Percentiles rank a stretch among this genome's conserved stretches.
phyloP scores from a whole-genome alignment of 2,329 filamentous ascomycete species.

The Emmonsiellopsis sp. region DNA sequence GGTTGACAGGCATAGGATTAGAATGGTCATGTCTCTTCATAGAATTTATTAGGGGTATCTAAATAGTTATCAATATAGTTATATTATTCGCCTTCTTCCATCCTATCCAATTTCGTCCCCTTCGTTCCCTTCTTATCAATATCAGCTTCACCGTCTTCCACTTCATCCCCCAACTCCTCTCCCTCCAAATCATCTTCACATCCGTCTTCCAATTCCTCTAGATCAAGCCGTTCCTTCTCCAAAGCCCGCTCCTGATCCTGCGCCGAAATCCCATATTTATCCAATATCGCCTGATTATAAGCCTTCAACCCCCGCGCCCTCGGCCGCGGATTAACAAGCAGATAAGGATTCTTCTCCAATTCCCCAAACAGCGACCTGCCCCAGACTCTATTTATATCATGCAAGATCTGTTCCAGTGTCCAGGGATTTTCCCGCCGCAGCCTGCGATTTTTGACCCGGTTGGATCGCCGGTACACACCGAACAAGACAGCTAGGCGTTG shows the following conservation, averaged over 20 bases:
- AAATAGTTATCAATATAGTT: too few species aligned
- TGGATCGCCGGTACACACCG: conserved; percentile 21
- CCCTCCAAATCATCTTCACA: too few species aligned
- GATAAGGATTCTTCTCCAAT: conserved; percentile 13
- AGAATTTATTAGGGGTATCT: too few species aligned
- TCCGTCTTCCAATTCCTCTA: too few species aligned
- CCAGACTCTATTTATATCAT: conserved; percentile 27
- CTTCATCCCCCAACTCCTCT: too few species aligned
- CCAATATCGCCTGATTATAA: background rate
- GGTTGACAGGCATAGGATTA: too few species aligned
- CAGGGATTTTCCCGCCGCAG: conserved; percentile 29
- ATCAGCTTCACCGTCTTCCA: too few species aligned
- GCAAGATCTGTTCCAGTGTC: conserved; percentile 19
- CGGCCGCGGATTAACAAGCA: conserved; percentile 10
- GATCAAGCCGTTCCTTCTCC: background rate
- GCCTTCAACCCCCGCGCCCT: background rate
- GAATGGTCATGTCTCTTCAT: too few species aligned
- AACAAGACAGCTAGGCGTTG: conserved; percentile 30
- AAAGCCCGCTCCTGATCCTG: background rate
- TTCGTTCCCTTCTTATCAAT: too few species aligned
- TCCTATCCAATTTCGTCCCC: too few species aligned
- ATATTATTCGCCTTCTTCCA: too few species aligned
- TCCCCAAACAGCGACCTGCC: conserved; percentile 22
- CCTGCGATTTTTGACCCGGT: conserved; percentile 24
- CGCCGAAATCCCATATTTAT: background rate